Base-by-base conservation (phyloP, 108 stramenopile species). In the Parietichytrium sp. region DNA sequence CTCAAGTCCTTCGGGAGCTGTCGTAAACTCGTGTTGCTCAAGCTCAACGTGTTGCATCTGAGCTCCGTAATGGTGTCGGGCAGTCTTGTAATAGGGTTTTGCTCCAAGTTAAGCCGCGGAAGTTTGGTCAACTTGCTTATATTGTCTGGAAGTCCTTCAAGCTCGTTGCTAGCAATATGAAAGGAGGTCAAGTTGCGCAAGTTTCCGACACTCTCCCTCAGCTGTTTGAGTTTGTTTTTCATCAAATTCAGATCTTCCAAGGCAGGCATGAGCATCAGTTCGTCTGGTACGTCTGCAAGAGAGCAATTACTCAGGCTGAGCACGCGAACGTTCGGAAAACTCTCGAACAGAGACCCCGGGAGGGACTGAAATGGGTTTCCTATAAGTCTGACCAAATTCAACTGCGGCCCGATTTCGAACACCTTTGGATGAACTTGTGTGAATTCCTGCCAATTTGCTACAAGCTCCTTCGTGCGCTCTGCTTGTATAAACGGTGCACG, bases 391-490 rank as follows among this genome's bases (percentile, higher is more conserved):
- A 72, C 42, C 20, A 72, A 38, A 6, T 30, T 72, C 18, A 72
- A 23, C 38, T 42, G 55, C 7, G 55, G 55, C 0, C 55, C 55
- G 8, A 72, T 18, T 42, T 72, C 55, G 18, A n/a, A 72, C 25
- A 72, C 55, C 10, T n/a, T 30, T n/a, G 55, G 55, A 18, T 38
- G 33, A 38, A 72, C 42, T 18, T 72, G 36, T 4, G 55, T 72
- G 16, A 72, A 72, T 8, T 23, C 36, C 8, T 42, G 55, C 55
- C 55, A 72, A 18, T 72, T 72, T 18, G 55, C 55, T n/a, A 72
- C 42, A n/a, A 72, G 55, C 25, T 72, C 55, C 10, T 38, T 38
- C 8, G 7, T 72, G 29, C 15, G 0, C 18, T 42, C 55, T 18
- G 55, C 55, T 15, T 30, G 20, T 7, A 42, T 42, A 7, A 72